Evolutionary conservation across 2,329 filamentous ascomycete genomes (phyloP).

Genomic region (Fusarium newnesense): DNA sequence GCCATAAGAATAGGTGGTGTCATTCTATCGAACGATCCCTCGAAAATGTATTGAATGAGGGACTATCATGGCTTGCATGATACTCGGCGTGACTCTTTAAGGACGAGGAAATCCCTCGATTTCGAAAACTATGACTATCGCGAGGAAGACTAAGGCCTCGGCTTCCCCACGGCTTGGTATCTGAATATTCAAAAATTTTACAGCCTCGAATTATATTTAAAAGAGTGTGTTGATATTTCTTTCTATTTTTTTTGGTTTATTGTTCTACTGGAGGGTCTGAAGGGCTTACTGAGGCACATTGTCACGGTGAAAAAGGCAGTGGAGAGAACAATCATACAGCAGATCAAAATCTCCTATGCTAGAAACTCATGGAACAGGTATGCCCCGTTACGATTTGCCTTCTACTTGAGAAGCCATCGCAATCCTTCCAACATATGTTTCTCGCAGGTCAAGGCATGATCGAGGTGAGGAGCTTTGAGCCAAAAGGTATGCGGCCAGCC

Average conservation of each 20-base stretch:
- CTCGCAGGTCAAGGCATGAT: conserved; percentile 55
- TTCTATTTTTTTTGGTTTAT: background rate
- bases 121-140: background rate
- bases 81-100: background rate
- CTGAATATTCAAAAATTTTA: too few relatives aligned
- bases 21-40: background rate
- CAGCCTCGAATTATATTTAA: background rate
- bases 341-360: background rate
- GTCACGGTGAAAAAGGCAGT: background rate
- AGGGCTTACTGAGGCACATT: background rate
- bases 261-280: background rate
- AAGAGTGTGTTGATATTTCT: too few relatives aligned
- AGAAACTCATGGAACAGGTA: background rate
- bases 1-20: background rate
- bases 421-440: conserved; percentile 54
- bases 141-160: background rate
- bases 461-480: conserved; percentile 56
- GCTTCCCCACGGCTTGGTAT: background rate
- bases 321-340: background rate
- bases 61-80: background rate
- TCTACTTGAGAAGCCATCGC: conserved; percentile 50
- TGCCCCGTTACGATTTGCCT: background rate
- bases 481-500: conserved; percentile 66
- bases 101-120: background rate
- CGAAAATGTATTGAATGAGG: background rate